Evolutionary conservation across 129 eudicot genomes (phyloP).

Genomic region (Dittrichia graveolens): DNA sequence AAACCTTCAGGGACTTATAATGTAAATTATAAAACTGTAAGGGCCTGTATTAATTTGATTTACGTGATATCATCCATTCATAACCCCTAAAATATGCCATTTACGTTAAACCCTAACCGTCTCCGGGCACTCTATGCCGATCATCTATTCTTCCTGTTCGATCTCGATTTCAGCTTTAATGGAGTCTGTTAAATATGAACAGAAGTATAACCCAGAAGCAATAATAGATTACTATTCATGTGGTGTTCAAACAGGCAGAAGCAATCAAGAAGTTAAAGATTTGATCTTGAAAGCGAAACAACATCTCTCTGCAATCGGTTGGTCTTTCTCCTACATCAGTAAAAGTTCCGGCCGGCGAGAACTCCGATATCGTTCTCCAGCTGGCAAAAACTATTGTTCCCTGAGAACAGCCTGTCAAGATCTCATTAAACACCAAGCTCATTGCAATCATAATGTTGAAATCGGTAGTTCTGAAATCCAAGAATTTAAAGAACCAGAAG

Average conservation of each 20-base stretch:
- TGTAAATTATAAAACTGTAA: background rate
- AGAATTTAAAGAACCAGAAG: background rate
- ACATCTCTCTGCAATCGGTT: slow-evolving; percentile 58
- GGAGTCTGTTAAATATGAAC: slow-evolving; percentile 17
- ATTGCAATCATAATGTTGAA: background rate
- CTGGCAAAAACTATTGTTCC: slow-evolving; percentile 22
- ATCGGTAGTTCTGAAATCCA: background rate
- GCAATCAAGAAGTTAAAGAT: slow-evolving; percentile 17
- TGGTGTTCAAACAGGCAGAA: slow-evolving; percentile 29
- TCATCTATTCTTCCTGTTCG: slow-evolving; percentile 8
- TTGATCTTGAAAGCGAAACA: slow-evolving; percentile 37
- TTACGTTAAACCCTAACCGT: slow-evolving; percentile 13
- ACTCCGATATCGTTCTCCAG: slow-evolving; percentile 35
- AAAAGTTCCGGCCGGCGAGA: slow-evolving; percentile 14
- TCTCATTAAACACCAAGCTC: background rate
- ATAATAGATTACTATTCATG: slow-evolving; percentile 21
- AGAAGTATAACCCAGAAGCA: slow-evolving; percentile 21
- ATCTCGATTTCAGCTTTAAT: background rate
- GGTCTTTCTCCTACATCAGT: slow-evolving; percentile 36
- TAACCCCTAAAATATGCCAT: background rate
- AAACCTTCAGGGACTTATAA: background rate
- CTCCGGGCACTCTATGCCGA: background rate
- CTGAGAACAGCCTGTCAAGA: slow-evolving; percentile 29
- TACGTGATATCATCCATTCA: background rate
- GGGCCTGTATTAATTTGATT: background rate